Conservation (phyloP, 208 protist species). For the Porcisia hertigi region DNA sequence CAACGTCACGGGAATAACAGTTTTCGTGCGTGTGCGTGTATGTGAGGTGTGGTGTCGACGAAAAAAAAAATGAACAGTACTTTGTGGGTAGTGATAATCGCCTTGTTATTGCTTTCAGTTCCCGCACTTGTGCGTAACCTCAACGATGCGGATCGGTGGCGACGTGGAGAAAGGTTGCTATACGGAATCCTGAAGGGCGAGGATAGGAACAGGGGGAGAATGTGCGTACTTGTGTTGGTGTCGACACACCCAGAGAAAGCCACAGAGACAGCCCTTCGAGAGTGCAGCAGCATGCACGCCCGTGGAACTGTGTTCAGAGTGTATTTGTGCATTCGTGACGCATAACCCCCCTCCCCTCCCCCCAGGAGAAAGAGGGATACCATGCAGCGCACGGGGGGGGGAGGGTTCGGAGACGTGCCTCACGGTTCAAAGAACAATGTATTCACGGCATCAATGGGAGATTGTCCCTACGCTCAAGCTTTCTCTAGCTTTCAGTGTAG, state of each 20-base stretch:
- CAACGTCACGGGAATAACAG: background rate
- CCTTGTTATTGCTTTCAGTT: no score
- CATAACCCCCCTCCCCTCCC: background rate
- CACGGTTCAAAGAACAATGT: background rate
- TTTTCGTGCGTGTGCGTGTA: no score
- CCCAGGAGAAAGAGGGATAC: background rate
- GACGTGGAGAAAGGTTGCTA: background rate
- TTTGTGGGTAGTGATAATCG: background rate
- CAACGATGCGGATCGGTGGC: background rate
- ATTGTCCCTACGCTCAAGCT: background rate
- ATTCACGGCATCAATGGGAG: background rate
- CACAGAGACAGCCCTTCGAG: background rate
- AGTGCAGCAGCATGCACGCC: background rate
- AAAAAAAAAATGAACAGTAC: background rate
- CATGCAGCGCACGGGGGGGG: background rate
- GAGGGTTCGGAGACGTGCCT: background rate
- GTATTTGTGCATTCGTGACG: background rate
- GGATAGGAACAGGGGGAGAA: background rate
- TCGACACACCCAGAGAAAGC: background rate
- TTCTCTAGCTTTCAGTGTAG: background rate
- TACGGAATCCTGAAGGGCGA: background rate
- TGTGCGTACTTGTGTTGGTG: background rate
- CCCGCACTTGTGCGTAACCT: background rate
- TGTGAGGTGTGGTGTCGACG: background rate
- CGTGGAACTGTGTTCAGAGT: background rate